Evolutionary conservation across 2,329 filamentous ascomycete species (phyloP).

Genomic region (Botrytis medusae): DNA sequence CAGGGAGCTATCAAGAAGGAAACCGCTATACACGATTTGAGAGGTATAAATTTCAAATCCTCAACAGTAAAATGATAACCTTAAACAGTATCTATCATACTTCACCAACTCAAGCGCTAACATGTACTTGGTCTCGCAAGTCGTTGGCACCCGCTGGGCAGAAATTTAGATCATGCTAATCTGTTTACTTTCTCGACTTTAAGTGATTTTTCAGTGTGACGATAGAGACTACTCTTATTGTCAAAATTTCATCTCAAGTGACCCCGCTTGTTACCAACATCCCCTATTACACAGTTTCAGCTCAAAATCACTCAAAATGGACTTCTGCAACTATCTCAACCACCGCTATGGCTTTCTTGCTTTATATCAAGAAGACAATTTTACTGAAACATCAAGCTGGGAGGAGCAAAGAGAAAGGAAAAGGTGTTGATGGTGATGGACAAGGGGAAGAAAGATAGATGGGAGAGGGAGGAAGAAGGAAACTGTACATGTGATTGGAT

Average conservation of each 20-base stretch:
- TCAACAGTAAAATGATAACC: too few species aligned
- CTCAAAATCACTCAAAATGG: not conserved
- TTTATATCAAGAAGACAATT: not conserved
- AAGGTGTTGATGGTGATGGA: not conserved
- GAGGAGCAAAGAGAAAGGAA: not conserved
- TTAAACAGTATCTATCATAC: too few species aligned
- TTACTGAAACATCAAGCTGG: not conserved
- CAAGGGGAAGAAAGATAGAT: not conserved
- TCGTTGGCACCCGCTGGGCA: not conserved
- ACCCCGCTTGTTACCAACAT: accelerated
- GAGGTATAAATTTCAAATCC: too few species aligned
- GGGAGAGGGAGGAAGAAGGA: not conserved
- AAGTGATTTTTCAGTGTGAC: not conserved
- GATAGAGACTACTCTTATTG: not conserved
- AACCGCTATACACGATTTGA: not conserved
- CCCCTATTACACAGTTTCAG: too few species aligned
- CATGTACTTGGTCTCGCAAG: not conserved
- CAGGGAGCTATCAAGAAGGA: too few species aligned
- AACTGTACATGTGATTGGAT: not conserved
- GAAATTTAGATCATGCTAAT: too few species aligned
- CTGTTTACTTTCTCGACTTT: too few species aligned
- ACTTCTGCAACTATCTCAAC: not conserved
- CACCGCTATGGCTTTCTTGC: not conserved
- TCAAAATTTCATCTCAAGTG: not conserved
- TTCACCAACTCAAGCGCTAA: too few species aligned